These are phyloP conservation scores for Diplodia scrobiculata DNA, from an alignment of 2,329 filamentous ascomycete species.

Conservation along the genomic window DNA sequence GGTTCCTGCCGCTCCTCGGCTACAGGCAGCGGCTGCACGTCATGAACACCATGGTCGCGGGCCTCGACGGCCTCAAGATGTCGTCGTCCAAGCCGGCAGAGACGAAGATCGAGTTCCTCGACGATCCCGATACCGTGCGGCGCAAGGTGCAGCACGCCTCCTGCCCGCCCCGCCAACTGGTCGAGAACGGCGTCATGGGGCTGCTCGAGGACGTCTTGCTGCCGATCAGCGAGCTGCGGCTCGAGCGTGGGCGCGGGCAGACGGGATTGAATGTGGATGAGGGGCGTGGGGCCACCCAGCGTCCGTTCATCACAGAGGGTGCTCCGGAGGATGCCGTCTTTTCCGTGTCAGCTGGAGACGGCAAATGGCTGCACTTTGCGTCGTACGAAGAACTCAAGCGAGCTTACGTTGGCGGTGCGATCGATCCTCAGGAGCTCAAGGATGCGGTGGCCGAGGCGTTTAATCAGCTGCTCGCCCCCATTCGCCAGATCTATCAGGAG, in stretches of 20 bases:
- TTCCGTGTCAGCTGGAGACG: neutral
- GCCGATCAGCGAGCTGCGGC: neutral
- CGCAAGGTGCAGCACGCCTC: neutral
- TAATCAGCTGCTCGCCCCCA: neutral
- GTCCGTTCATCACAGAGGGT: neutral
- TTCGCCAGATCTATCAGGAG: neutral
- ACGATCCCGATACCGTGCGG: neutral
- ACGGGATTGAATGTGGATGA: neutral
- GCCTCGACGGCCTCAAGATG: neutral
- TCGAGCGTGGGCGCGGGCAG: neutral
- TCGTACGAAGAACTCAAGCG: conserved; percentile 1
- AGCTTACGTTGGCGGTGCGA: neutral
- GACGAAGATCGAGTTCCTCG: conserved; percentile 1
- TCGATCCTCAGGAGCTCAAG: neutral
- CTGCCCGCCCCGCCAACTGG: neutral
- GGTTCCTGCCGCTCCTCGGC: neutral
- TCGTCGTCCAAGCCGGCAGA: neutral
- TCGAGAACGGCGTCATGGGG: neutral
- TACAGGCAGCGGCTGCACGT: neutral
- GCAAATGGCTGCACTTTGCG: neutral
- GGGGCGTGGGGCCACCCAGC: no score
- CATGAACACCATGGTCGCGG: neutral
- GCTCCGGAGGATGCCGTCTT: neutral
- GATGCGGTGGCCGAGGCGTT: neutral
- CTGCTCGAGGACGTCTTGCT: neutral